Evolutionary conservation across 768 basidiomycete genomes (phyloP).

Genomic region (Suillus americanus): DNA sequence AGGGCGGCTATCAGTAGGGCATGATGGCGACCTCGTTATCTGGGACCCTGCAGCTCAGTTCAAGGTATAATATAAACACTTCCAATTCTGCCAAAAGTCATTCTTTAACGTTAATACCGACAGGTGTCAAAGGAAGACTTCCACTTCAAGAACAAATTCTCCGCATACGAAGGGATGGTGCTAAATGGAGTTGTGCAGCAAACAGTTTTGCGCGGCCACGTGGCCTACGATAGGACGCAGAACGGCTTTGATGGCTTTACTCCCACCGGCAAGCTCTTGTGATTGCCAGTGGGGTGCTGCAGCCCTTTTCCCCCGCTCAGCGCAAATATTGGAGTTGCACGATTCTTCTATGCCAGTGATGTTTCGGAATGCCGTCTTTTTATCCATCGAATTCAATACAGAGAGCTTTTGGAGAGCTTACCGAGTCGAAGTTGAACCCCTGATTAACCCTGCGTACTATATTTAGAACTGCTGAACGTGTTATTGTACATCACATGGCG

Average conservation of each 20-base stretch:
- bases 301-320: not conserved
- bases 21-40: constrained; percentile 84
- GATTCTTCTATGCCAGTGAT: not conserved
- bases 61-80: constrained; percentile 30
- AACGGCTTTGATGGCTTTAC: constrained; percentile 35
- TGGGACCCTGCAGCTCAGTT: constrained; percentile 67
- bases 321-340: not conserved
- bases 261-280: constrained; percentile 41
- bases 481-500: not conserved
- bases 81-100: not conserved
- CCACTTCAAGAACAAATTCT: constrained; percentile 92
- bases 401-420: too few species aligned
- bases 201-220: constrained; percentile 75
- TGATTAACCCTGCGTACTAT: not conserved
- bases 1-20: constrained; percentile 70
- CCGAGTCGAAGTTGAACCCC: not conserved
- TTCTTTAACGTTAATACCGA: constrained; percentile 8
- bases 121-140: constrained; percentile 75
- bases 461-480: not conserved
- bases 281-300: constrained; percentile 1
- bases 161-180: constrained; percentile 79
- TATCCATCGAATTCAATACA: not conserved
- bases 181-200: constrained; percentile 72
- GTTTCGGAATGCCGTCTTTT: not conserved
- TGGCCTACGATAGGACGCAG: constrained; percentile 55